Base-by-base conservation (phyloP, 2,329 filamentous ascomycete species). In the Aspergillus candidus region DNA sequence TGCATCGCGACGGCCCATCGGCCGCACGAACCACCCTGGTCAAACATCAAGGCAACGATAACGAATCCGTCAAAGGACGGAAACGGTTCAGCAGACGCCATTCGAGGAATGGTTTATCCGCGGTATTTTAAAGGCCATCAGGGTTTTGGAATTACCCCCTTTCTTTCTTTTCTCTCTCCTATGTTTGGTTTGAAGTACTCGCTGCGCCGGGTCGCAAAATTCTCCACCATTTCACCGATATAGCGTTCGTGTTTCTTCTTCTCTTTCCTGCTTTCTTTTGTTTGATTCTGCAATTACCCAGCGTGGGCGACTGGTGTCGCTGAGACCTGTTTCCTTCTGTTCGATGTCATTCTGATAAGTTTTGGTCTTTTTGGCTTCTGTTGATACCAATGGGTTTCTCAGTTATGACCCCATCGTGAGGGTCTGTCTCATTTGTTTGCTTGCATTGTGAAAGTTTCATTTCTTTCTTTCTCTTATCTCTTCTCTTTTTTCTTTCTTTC, bases 61-160 rank as follows among this genome's bases (percentile, higher is more conserved):
- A 67, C 38, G 76, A 78, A 40, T 77, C 74, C n/a, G 57, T 75
- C 12, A 80, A 79, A 61, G 76, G 76, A 38, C 72, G 75, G 54
- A 82, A 81, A 60, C 68, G 79, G 38, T 97, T 96, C 68, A 95
- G 89, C 70, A 93, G 93, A 69, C 78, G 91, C 55, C 88, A 95
- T 69, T 94, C 87, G 12, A 94, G 94, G 70, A 95, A 88, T 65
- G 90, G 91, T n/a, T 77, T 95, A 38, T 88, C 88, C 22, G 86
- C 90, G 38, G 86, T 88, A 40, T 95, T 96, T 62, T 94, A 66
- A 67, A 46, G 27, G 6, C 13, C 15, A 14, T 10, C 22, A 10
- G 2, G 22, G 22, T 7, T 7, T 39, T 44, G 31, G 35, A 22
- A 10, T 18, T 33, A 41, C 35, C 36, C 38, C 14, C 15, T n/a